Percentiles rank a stretch among this genome's conserved stretches.
These are phyloP conservation scores for Xylaria flabelliformis DNA, from an alignment of 495 filamentous ascomycete species.

Conservation along the genomic window DNA sequence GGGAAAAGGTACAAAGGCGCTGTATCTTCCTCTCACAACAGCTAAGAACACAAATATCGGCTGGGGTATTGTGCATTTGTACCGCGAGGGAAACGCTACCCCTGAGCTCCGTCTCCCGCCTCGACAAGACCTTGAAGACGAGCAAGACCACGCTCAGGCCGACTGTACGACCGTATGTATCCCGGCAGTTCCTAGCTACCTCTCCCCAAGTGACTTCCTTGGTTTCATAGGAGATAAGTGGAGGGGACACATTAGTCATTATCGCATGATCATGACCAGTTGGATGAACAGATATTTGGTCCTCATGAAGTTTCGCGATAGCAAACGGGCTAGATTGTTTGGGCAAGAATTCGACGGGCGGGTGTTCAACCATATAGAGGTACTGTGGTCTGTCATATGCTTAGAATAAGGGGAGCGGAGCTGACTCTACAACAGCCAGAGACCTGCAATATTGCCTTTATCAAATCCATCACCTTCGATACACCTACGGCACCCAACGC, in stretches of 20 bases:
- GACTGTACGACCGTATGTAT: conserved; percentile 93
- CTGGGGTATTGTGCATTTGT: conserved; percentile 94
- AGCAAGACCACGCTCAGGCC: conserved; percentile 41
- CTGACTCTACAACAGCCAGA: conserved; percentile 69
- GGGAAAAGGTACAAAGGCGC: conserved; percentile 68
- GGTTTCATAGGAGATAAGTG: conserved; percentile 93
- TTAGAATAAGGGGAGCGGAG: not conserved
- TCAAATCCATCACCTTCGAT: conserved; percentile 81
- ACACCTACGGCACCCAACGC: conserved; percentile 48
- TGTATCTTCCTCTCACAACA: conserved; percentile 74
- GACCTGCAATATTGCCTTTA: conserved; percentile 93
- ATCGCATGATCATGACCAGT: conserved; percentile 91
- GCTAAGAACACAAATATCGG: conserved; percentile 78
- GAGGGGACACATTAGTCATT: conserved; percentile 87
- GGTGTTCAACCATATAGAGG: conserved; percentile 93
- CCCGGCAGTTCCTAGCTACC: conserved; percentile 90
- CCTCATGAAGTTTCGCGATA: conserved; percentile 90
- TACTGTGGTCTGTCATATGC: conserved; percentile 48
- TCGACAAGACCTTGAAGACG: conserved; percentile 22
- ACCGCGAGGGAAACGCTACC: conserved; percentile 82
- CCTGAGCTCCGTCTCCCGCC: conserved; percentile 54
- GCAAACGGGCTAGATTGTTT: conserved; percentile 76
- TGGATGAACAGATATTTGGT: conserved; percentile 94
- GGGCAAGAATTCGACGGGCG: conserved; percentile 91
- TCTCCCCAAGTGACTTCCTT: conserved; percentile 88